Percentiles rank a stretch among this genome's conserved stretches.
Evolutionary conservation across 768 basidiomycete species (phyloP).

Genomic region (Amanita jacksonii): DNA sequence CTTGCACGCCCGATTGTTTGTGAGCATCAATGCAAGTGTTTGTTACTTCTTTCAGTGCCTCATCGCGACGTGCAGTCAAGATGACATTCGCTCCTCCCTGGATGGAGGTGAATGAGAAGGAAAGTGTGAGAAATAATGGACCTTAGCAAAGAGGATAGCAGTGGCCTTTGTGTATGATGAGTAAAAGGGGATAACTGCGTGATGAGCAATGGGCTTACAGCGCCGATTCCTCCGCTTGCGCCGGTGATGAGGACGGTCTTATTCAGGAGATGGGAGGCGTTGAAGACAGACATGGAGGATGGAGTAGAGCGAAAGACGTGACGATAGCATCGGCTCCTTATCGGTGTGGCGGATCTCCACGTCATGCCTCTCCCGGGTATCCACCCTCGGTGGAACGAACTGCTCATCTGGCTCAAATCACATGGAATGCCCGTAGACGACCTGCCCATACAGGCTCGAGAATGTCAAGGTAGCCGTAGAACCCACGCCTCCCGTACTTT

Average conservation of each 20-base stretch:
- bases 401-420: constrained; percentile 43
- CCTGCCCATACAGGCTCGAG: constrained; percentile 43
- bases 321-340: constrained; percentile 3
- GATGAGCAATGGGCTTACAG: constrained; percentile 37
- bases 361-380: neutral
- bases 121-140: constrained; percentile 14
- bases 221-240: constrained; percentile 84
- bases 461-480: constrained; percentile 16
- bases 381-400: constrained; percentile 35
- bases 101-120: neutral
- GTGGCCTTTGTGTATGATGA: constrained; percentile 47
- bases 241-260: constrained; percentile 88
- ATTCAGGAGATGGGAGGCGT: constrained; percentile 66
- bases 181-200: neutral
- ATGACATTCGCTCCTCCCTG: constrained; percentile 86
- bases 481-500: neutral
- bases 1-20: constrained; percentile 57
- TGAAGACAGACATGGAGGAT: constrained; percentile 65
- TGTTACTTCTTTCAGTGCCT: constrained; percentile 62
- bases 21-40: constrained; percentile 62
- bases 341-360: neutral
- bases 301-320: neutral
- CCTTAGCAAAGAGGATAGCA: constrained; percentile 84
- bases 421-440: constrained; percentile 38
- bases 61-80: constrained; percentile 69